Conservation (phyloP, 2,329 filamentous ascomycete species). For the Cladophialophora exuberans region DNA sequence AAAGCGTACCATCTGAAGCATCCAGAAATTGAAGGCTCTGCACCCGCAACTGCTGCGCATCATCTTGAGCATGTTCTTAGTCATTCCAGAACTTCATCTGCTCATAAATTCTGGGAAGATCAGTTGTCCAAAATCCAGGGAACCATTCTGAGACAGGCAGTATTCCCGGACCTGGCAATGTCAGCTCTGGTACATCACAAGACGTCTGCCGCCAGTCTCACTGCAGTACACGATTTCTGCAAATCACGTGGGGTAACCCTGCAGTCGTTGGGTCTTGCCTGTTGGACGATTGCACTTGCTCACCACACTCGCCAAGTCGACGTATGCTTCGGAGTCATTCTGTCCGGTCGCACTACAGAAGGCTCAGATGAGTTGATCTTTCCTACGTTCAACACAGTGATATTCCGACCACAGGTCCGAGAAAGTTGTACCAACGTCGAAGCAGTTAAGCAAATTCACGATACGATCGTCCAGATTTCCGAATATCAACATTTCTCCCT, state of each 20-base stretch:
- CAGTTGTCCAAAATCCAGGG: constrained; percentile 52
- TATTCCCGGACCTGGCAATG: background rate
- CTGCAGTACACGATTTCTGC: constrained; percentile 62
- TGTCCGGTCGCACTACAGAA: constrained; percentile 81
- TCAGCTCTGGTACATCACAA: constrained; percentile 49
- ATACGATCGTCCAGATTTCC: constrained; percentile 66
- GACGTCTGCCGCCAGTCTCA: constrained; percentile 46
- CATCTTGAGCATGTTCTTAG: constrained; percentile 60
- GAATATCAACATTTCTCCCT: constrained; percentile 78
- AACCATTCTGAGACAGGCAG: constrained; percentile 1
- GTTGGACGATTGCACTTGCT: constrained; percentile 74
- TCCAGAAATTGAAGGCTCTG: background rate
- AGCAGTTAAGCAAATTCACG: constrained; percentile 74
- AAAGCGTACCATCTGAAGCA: constrained; percentile 3
- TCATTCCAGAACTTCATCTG: constrained; percentile 50
- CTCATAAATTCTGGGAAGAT: constrained; percentile 70
- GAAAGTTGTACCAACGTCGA: constrained; percentile 58
- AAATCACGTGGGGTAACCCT: constrained; percentile 68
- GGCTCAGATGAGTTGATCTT: constrained; percentile 72
- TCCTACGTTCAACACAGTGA: constrained; percentile 90
- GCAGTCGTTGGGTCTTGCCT: constrained; percentile 75
- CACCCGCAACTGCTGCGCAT: background rate
- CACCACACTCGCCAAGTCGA: constrained; percentile 67
- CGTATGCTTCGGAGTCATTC: constrained; percentile 77
- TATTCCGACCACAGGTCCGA: constrained; percentile 72